These are phyloP conservation scores for Candida buenavistaensis DNA, from an alignment of 1,139 yeast genomes.

Conservation along the genomic window DNA sequence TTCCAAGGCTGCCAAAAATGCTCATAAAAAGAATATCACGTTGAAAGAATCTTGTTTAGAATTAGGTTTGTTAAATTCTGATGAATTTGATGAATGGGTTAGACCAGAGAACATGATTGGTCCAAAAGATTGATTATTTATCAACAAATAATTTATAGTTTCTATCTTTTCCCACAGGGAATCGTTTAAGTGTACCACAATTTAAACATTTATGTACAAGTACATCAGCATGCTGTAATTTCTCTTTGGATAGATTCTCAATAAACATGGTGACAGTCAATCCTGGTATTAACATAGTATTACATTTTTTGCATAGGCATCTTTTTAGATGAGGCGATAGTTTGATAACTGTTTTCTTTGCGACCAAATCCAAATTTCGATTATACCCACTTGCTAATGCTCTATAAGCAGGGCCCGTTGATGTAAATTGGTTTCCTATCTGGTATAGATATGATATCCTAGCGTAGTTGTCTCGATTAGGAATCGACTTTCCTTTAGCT, in stretches of 20 bases:
- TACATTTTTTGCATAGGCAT: conserved; percentile 60
- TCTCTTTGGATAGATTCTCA: conserved; percentile 26
- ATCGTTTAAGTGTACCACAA: conserved; percentile 29
- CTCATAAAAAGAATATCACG: conserved; percentile 96
- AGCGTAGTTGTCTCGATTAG: conserved; percentile 59
- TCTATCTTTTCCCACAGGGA: conserved; percentile 35
- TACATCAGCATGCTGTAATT: conserved; percentile 32
- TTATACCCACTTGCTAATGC: conserved; percentile 51
- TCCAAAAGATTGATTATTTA: conserved; percentile 8
- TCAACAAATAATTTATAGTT: conserved; percentile 31
- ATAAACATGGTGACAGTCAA: conserved; percentile 32
- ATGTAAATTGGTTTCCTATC: conserved; percentile 33
- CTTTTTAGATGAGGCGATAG: conserved; percentile 63
- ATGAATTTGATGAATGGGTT: conserved; percentile 95
- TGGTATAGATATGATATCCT: conserved; percentile 60
- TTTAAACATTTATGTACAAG: conserved; percentile 27
- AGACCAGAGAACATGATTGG: conserved; percentile 40
- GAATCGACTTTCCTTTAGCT: conserved; percentile 27
- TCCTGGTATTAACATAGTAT: conserved; percentile 49
- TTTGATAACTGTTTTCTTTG: conserved; percentile 64
- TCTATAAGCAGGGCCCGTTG: conserved; percentile 18
- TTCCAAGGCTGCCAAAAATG: conserved; percentile 96
- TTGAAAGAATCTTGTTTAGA: conserved; percentile 93
- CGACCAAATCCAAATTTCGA: conserved; percentile 48
- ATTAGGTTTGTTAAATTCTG: conserved; percentile 75